Evolutionary conservation across 441 rosid species (phyloP).

Genomic region (Pelargonium fulgidum): DNA sequence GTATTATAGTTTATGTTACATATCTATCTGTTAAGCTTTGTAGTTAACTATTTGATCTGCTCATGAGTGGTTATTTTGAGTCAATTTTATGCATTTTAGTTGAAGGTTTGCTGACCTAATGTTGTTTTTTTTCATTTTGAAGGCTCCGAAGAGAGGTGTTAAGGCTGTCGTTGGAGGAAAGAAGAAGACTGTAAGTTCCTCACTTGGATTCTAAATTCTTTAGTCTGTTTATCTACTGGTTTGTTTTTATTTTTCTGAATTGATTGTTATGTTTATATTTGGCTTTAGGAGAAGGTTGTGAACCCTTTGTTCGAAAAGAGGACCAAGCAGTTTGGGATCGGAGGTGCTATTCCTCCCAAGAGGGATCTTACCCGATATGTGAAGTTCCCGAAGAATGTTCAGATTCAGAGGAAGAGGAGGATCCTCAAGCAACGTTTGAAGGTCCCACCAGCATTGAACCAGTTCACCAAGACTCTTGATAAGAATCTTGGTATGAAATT

Average conservation of each 20-base stretch:
- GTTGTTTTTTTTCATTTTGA: background rate
- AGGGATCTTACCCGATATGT: slow-evolving; percentile 69
- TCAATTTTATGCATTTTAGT: too few species aligned
- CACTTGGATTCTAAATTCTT: background rate
- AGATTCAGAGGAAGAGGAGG: slow-evolving; percentile 80
- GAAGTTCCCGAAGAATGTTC: slow-evolving; percentile 76
- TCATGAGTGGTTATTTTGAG: too few species aligned
- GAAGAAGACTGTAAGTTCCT: slow-evolving; percentile 15
- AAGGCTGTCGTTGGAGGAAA: slow-evolving; percentile 13
- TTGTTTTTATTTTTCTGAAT: background rate
- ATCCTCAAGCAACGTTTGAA: slow-evolving; percentile 81
- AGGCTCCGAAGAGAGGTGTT: slow-evolving; percentile 23
- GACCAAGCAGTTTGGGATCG: slow-evolving; percentile 82
- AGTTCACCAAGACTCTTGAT: slow-evolving; percentile 87
- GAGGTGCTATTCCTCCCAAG: slow-evolving; percentile 83
- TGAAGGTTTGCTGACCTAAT: background rate
- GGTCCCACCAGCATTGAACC: slow-evolving; percentile 86
- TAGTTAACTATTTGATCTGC: too few species aligned
- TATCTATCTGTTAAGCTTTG: too few species aligned
- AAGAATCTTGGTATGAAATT: slow-evolving; percentile 64
- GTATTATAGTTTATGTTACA: too few species aligned
- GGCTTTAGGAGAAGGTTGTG: slow-evolving; percentile 58
- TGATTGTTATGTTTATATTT: background rate
- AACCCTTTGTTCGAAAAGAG: slow-evolving; percentile 85
- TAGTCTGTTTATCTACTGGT: background rate